phyloP scores from a whole-genome alignment of 1,284 basidiomycete genomes.

The Moniliophthora roreri region DNA sequence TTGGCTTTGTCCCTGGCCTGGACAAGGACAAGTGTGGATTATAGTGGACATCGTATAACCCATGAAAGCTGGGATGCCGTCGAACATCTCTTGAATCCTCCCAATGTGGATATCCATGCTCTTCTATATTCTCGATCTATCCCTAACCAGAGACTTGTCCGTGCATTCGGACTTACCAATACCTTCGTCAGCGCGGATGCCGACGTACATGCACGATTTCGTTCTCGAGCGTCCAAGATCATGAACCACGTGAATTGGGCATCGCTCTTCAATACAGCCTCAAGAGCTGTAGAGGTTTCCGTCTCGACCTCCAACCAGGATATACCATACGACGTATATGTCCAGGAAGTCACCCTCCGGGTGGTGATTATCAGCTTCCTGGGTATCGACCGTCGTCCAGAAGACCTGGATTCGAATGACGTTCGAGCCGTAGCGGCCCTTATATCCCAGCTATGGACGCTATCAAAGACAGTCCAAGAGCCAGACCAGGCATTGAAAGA shows the following conservation, averaged over 20 bases:
- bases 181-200: slow-evolving; percentile 36
- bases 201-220: slow-evolving; percentile 32
- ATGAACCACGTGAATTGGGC: slow-evolving; percentile 28
- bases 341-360: slow-evolving; percentile 44
- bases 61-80: background rate
- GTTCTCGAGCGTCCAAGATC: slow-evolving; percentile 25
- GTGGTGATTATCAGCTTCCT: slow-evolving; percentile 42
- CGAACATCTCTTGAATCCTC: slow-evolving; percentile 30
- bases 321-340: slow-evolving; percentile 34
- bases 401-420: slow-evolving; percentile 28
- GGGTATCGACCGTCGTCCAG: slow-evolving; percentile 27
- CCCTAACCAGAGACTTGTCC: slow-evolving; percentile 42
- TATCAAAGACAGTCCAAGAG: slow-evolving; percentile 31
- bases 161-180: slow-evolving; percentile 40
- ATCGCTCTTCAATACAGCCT: slow-evolving; percentile 28
- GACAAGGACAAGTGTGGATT: background rate
- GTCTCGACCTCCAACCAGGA: slow-evolving; percentile 15
- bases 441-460: slow-evolving; percentile 42
- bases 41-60: background rate
- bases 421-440: slow-evolving; percentile 31
- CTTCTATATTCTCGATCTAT: slow-evolving; percentile 37
- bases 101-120: slow-evolving; percentile 13
- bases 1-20: background rate
- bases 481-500: slow-evolving; percentile 9
- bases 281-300: slow-evolving; percentile 30